These are phyloP conservation scores for Dicorynia guianensis DNA, from an alignment of 306 rosid genomes.

Conservation along the genomic window DNA sequence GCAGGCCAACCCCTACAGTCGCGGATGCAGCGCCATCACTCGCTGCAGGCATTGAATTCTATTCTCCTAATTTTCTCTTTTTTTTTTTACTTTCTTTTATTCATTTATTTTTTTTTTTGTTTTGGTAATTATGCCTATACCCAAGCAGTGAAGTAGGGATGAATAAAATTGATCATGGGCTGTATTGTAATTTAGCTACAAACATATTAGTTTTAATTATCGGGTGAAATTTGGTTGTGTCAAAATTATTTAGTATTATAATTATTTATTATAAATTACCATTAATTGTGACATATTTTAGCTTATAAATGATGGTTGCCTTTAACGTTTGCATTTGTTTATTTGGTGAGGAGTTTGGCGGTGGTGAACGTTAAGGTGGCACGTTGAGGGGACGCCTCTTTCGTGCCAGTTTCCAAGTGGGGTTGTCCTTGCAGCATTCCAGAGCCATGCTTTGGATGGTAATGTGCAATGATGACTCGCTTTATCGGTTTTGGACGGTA, in stretches of 20 bases:
- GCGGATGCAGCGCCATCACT: constrained; percentile 85
- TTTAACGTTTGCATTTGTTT: background rate
- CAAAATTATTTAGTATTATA: background rate
- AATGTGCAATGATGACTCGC: no score
- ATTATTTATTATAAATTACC: background rate
- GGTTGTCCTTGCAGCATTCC: background rate
- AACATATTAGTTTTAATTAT: constrained; percentile 19
- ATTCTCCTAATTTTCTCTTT: background rate
- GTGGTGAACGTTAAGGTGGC: background rate
- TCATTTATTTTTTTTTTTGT: constrained; percentile 22
- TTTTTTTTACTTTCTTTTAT: background rate
- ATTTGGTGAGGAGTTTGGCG: background rate
- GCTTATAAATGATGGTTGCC: background rate
- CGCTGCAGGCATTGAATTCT: constrained; percentile 76
- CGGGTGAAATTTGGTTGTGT: constrained; percentile 10
- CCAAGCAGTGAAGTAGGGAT: constrained; percentile 36
- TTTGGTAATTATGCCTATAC: constrained; percentile 39
- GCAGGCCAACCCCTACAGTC: constrained; percentile 89
- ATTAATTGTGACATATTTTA: background rate
- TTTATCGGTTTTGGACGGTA: constrained; percentile 29
- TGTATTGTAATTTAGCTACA: constrained; percentile 42
- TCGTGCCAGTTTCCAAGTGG: background rate
- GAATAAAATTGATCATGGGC: constrained; percentile 42
- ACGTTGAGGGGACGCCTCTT: background rate
- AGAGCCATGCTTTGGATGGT: constrained; percentile 10